Evolutionary conservation across 352 stramenopile species (phyloP), one percentile per base, ranked within the genome.

Genomic region (Pythium myriotylum): DNA sequence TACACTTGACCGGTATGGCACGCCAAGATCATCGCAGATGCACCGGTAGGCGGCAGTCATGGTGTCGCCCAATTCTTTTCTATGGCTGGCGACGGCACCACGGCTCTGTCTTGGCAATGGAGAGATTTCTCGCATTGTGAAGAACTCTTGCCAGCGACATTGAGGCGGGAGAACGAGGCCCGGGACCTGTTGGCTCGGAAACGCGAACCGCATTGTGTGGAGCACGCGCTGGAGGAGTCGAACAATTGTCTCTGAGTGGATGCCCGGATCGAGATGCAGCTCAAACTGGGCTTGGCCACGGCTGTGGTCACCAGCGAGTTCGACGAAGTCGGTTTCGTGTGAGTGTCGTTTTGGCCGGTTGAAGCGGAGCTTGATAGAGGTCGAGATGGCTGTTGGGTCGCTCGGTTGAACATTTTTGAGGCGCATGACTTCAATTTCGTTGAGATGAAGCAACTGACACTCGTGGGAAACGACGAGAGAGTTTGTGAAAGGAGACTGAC

Each of bases 111-210:
- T 12, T 16, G 20, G n/a, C 8, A 37, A 40, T 24, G 37, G 27
- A 10, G 16, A 46, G 17, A 41, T 26, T 27, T 54, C 58, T 5
- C 24, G 48, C 7, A 66, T 14, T 4, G 61, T 54, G 17, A 84
- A 84, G 55, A 79, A 82, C 51, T 91, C 81, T 43, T 73, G 67
- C 81, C 81, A 88, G 26, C 72, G 64, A 19, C 71, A 86, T 23
- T 79, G 60, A 8, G 56, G 35, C 13, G 78, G 77, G 0, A 88
- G 62, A 0, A 43, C 37, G 8, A 88, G 48, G 0, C 48, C 37
- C 4, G 82, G 76, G 4, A 70, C 56, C 16, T 68, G 55, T 6
- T 84, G 69, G 5, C 70, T 47, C 47, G 67, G 62, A 41, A 88
- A 86, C 22, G 67, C 78, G 9, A 89, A 56, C 33, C 72, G 74